Conservation (phyloP, 192 early-diverging fungal species). For the Paraglomus occultum region DNA sequence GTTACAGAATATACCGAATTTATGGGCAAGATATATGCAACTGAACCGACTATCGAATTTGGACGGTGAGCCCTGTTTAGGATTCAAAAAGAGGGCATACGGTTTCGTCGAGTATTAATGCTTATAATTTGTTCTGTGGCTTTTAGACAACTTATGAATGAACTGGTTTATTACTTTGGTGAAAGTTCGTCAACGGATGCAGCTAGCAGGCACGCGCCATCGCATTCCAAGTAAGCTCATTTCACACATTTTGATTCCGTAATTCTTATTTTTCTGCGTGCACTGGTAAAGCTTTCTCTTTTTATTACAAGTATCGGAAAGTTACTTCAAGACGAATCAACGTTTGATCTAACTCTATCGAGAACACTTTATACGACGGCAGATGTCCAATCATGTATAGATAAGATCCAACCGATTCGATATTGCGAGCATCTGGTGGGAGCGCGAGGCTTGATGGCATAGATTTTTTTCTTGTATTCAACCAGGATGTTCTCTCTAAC, state of each 20-base stretch:
- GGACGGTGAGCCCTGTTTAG: conserved; percentile 48
- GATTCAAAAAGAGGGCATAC: background rate
- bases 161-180: conserved; percentile 55
- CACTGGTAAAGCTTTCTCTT: conserved; percentile 1
- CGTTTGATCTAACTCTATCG: conserved; percentile 29
- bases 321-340: background rate
- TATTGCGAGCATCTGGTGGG: conserved; percentile 55
- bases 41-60: conserved; percentile 78
- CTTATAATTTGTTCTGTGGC: conserved; percentile 2
- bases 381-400: conserved; percentile 57
- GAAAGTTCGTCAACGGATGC: conserved; percentile 23
- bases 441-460: background rate
- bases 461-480: background rate
- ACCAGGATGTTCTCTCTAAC: conserved; percentile 22
- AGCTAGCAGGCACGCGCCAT: background rate
- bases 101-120: background rate
- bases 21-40: conserved; percentile 72
- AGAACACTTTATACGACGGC: conserved; percentile 52
- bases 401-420: conserved; percentile 58
- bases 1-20: conserved; percentile 82
- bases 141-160: conserved; percentile 57
- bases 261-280: conserved; percentile 34
- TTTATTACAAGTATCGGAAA: conserved; percentile 18
- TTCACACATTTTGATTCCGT: conserved; percentile 13
- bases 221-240: background rate